Base-by-base conservation (phyloP, 495 filamentous ascomycete genomes). In the Cudoniella acicularis region DNA sequence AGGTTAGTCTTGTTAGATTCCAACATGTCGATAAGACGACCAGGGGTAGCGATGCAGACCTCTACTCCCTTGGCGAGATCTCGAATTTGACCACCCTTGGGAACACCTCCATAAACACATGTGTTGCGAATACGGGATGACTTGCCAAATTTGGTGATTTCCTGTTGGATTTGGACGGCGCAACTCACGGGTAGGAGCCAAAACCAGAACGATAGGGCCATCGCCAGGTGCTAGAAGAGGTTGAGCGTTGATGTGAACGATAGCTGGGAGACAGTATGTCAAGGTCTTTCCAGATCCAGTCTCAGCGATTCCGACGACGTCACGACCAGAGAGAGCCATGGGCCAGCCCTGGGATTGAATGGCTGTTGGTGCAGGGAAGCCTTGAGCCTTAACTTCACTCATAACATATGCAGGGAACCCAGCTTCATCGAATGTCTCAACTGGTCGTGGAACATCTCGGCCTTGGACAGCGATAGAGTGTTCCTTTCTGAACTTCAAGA, bases 321-420 rank as follows among this genome's bases (percentile, higher is more conserved):
- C 94, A 65, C 94, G 93, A 74, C 94, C 94, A 46, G 93, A 95
- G 49, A 98, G 86, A 70, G 94, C 92, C 94, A 98, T 98, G 51
- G 94, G 94, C 94, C 94, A 98, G 64, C 94, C 95, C 73, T 98
- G 94, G 54, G 95, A 91, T 76, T 98, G 94, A 69, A 98, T 98
- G 53, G 95, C 84, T 46, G 94, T 98, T 27, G 94, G 94, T 47
- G 86, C 85, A 49, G 85, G 78, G 73, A 98, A 98, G 22, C 94
- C 94, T 77, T 97, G 92, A 49, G 92, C 88, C 83, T 98, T 98
- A 67, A 98, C 94, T 73, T 98, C 94, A 69, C 87, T 90, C 86
- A 98, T 90, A 46, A 98, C 94, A 71, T 98, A 98, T 57, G 83
- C 83, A 23, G 94, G 94, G 77, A 98, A 98, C 6, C 90, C 90